Percentiles rank a stretch among this genome's conserved stretches.
phyloP scores from a whole-genome alignment of 805 yeast species.

The Candida xiaguanensis region DNA sequence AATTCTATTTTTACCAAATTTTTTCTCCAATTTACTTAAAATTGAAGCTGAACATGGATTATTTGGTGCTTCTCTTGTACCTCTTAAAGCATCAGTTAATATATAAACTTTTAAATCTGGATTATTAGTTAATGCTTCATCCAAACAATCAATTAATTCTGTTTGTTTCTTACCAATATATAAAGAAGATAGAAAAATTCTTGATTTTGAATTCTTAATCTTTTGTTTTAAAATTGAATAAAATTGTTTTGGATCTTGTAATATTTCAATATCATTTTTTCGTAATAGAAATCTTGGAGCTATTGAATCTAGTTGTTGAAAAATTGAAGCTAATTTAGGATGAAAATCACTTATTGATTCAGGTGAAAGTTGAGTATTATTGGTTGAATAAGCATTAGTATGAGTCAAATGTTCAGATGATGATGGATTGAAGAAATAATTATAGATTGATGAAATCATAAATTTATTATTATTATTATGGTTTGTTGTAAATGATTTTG shows the following conservation, averaged over 20 bases:
- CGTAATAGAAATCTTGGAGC: conserved; percentile 66
- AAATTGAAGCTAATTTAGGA: conserved; percentile 40
- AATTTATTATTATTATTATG: background rate
- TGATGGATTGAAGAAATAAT: conserved; percentile 19
- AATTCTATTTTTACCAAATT: conserved; percentile 64
- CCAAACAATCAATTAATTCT: conserved; percentile 66
- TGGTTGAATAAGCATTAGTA: conserved; percentile 20
- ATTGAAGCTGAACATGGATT: conserved; percentile 68
- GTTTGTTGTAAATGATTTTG: background rate
- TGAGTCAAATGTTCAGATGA: background rate
- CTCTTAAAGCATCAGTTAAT: conserved; percentile 82
- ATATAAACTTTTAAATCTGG: conserved; percentile 65
- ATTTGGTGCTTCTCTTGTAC: conserved; percentile 88
- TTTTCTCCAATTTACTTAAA: conserved; percentile 60
- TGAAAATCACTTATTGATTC: conserved; percentile 29
- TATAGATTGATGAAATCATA: conserved; percentile 25
- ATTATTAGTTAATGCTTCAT: conserved; percentile 55
- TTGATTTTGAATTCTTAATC: conserved; percentile 55
- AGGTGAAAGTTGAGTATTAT: conserved; percentile 16
- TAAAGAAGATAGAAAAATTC: conserved; percentile 79
- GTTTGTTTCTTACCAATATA: conserved; percentile 81
- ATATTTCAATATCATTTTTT: conserved; percentile 54
- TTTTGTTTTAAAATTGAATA: conserved; percentile 61
- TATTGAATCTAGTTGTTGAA: conserved; percentile 54
- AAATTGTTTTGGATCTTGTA: conserved; percentile 68